These are phyloP conservation scores for Hyphodiscus sp. DNA, from an alignment of 2,329 filamentous ascomycete genomes.

Conservation along the genomic window DNA sequence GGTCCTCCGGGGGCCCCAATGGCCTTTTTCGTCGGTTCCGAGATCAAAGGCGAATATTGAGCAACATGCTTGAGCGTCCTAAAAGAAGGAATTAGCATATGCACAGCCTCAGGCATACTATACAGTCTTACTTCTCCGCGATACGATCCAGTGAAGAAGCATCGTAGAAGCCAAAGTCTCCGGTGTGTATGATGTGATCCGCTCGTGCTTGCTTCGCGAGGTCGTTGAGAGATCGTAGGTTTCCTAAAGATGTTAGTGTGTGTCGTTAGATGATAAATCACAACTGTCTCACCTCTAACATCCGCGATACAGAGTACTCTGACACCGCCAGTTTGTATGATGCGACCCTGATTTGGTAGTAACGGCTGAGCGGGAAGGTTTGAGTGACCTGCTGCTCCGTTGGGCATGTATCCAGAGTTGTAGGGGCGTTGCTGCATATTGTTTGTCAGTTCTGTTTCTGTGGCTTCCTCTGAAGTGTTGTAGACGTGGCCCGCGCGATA, in stretches of 20 bases:
- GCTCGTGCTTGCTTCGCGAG: conserved; percentile 90
- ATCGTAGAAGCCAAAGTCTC: conserved; percentile 99
- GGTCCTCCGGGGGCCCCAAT: conserved; percentile 63
- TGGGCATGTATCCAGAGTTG: conserved; percentile 48
- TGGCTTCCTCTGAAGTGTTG: not conserved
- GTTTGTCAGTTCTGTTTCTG: conserved; percentile 17
- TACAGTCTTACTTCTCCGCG: conserved; percentile 76
- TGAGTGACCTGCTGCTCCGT: conserved; percentile 46
- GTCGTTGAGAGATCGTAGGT: conserved; percentile 91
- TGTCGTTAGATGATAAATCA: conserved; percentile 3
- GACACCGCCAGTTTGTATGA: conserved; percentile 59
- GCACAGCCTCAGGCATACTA: conserved; percentile 2
- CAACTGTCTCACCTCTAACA: conserved; percentile 53
- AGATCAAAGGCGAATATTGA: conserved; percentile 92
- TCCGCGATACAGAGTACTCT: conserved; percentile 66
- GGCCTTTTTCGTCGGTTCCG: conserved; percentile 65
- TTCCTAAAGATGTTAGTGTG: conserved; percentile 53
- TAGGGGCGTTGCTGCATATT: conserved; percentile 30
- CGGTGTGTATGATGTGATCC: conserved; percentile 97
- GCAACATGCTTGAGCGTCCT: conserved; percentile 97
- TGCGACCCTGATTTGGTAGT: conserved; percentile 60
- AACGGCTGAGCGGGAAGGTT: conserved; percentile 54
- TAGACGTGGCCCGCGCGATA: conserved; percentile 1
- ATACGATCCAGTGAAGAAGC: conserved; percentile 92
- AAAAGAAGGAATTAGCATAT: conserved; percentile 22